These are phyloP conservation scores for Thymus mandschuricus DNA, from an alignment of 257 asterid genomes.

Conservation along the genomic window DNA sequence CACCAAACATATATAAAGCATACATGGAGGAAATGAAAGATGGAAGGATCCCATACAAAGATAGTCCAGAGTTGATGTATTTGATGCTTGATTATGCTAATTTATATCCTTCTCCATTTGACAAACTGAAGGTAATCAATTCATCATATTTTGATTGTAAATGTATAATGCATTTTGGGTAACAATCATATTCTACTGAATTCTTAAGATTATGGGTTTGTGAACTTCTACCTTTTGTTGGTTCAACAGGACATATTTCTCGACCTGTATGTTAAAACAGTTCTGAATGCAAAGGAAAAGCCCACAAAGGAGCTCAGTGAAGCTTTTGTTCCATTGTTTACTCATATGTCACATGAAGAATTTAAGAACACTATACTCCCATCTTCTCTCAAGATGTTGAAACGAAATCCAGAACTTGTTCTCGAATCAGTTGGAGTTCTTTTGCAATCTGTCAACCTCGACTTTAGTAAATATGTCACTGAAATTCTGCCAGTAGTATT, in stretches of 20 bases:
- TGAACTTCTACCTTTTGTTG: slow-evolving; percentile 37
- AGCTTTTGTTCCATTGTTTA: slow-evolving; percentile 79
- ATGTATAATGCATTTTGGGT: slow-evolving; percentile 5
- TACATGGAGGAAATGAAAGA: slow-evolving; percentile 79
- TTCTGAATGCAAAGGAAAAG: slow-evolving; percentile 89
- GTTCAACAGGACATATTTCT: slow-evolving; percentile 69
- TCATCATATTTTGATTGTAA: slow-evolving; percentile 15
- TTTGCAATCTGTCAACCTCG: slow-evolving; percentile 66
- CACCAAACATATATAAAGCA: slow-evolving; percentile 64
- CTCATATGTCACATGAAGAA: slow-evolving; percentile 82
- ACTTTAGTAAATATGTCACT: slow-evolving; percentile 84
- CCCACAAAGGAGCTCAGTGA: slow-evolving; percentile 74
- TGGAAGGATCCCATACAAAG: slow-evolving; percentile 75
- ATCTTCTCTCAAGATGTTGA: slow-evolving; percentile 87
- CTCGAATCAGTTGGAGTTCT: slow-evolving; percentile 86
- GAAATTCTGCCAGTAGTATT: slow-evolving; percentile 80
- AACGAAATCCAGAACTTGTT: slow-evolving; percentile 97
- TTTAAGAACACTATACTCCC: slow-evolving; percentile 71
- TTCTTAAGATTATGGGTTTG: slow-evolving; percentile 17
- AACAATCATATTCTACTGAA: not conserved
- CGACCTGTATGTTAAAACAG: slow-evolving; percentile 73
- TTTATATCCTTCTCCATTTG: slow-evolving; percentile 54
- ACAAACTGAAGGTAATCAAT: slow-evolving; percentile 65
- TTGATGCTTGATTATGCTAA: slow-evolving; percentile 69
- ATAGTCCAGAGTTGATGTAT: slow-evolving; percentile 66